Conservation (phyloP, 495 filamentous ascomycete species). For the Podospora bellae-mahoneyi region DNA sequence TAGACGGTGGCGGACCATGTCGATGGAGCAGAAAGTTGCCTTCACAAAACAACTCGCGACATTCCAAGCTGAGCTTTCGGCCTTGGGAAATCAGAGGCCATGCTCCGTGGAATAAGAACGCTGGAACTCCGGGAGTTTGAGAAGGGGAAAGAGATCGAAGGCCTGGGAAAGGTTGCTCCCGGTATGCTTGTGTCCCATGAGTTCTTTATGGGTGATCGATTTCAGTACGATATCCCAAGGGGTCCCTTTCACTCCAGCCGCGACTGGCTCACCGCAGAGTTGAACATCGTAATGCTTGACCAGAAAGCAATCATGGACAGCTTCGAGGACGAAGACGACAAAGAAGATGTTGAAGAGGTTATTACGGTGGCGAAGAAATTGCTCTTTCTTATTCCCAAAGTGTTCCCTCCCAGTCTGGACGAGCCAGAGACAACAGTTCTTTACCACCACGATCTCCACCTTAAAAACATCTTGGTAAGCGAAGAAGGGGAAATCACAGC, state of each 20-base stretch:
- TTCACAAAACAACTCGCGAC: slow-evolving; percentile 38
- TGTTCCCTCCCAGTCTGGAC: slow-evolving; percentile 15
- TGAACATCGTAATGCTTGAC: slow-evolving; percentile 18
- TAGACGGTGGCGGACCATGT: slow-evolving; percentile 39
- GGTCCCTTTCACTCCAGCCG: slow-evolving; percentile 25
- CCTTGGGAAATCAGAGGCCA: slow-evolving; percentile 21
- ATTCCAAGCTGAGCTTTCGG: slow-evolving; percentile 28
- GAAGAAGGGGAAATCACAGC: slow-evolving; percentile 41
- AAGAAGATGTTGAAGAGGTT: slow-evolving; percentile 20
- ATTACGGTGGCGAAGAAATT: slow-evolving; percentile 17
- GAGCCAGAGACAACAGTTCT: slow-evolving; percentile 35
- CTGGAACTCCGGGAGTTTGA: background rate
- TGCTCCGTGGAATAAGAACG: slow-evolving; percentile 35
- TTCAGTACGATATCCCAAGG: slow-evolving; percentile 20
- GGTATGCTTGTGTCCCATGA: slow-evolving; percentile 15
- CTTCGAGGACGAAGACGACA: slow-evolving; percentile 22
- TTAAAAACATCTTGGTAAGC: slow-evolving; percentile 49
- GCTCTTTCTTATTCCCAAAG: slow-evolving; percentile 17
- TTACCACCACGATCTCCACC: slow-evolving; percentile 44
- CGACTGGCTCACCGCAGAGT: slow-evolving; percentile 20
- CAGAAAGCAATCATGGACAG: slow-evolving; percentile 10
- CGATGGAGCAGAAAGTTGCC: slow-evolving; percentile 32
- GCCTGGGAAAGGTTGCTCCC: slow-evolving; percentile 4
- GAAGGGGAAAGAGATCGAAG: background rate
- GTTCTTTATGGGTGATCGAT: slow-evolving; percentile 25